Base-by-base conservation (phyloP, 768 basidiomycete genomes). In the Boletus sensibilis region DNA sequence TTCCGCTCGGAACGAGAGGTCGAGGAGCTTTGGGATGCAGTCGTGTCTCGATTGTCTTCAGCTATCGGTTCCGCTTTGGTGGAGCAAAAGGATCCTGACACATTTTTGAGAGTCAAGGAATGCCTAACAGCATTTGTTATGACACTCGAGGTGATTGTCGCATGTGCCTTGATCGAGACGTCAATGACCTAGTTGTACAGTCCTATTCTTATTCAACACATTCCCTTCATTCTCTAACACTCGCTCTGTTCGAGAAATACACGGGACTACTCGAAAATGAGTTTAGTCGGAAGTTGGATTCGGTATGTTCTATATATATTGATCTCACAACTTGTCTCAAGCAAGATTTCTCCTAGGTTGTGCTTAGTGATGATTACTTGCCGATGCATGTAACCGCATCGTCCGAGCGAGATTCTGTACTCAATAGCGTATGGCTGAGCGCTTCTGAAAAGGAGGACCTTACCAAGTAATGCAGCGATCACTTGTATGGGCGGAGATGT, bases 1-100 rank as follows among this genome's bases (percentile, higher is more conserved):
- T 99, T 99, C 75, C 85, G 97, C n/a, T 92, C 90, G 16, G 82
- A 88, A 61, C 81, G 86, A 43, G 94, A 98, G 61, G 88, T 98
- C 2, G 94, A 98, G 61, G 94, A 95, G 54, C 82, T 99, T 11
- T 98, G 96, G 96, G 92, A 96, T 59, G 85, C 84, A 13, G 82
- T 98, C 53, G 82, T 94, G 50, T 71, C 78, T 13, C 82, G 89
- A 27, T 78, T 98, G 12, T 84, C 88, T 3, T 79, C 80, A 27
- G 85, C 85, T 1, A 85, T 98, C 20, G 84, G 89, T 34, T 75
- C 77, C n/a, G 84, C 89, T 2, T 75, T 98, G 50, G 79, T 78
- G 50, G 80, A 76, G 11, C 92, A 94, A 68, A 84, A 77, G 41
- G 90, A 95, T 62, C 86, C 90, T 0, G 93, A 94, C 50, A 79